Evolutionary conservation across 2,329 filamentous ascomycete genomes (phyloP), one percentile per base, ranked within the genome.

Genomic region (Cladosporium cucumerinum): DNA sequence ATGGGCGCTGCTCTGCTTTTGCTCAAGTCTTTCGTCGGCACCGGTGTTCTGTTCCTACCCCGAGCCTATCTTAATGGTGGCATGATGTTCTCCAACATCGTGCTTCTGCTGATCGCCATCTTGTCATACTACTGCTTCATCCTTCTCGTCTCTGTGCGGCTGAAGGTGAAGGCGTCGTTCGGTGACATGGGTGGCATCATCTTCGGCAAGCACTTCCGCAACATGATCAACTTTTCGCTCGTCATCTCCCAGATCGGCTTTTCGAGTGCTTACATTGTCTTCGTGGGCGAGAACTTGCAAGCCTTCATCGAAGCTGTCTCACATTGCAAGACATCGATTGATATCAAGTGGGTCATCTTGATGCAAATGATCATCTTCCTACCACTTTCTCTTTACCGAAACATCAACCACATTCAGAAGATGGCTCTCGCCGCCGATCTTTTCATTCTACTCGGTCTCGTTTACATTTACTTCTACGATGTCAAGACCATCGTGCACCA

Each of bases 61-160:
- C 88, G 93, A 57, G 94, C 95, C 5, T 99, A 95, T 75, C 85
- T 97, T 69, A 99, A 97, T 73, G 95, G 95, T 62, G 95, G 95
- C 65, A 98, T 99, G 93, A 81, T 97, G 18, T 99, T 99, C 78
- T 97, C 93, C 72, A 97, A 96, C 74, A 69, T 96, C 60, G 90
- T 99, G 18, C 85, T 99, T n/a, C 82, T 99, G 25, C 85, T 84
- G 46, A 92, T 99, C 18, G 93, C 95, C 7, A 82, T 86, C 2
- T 82, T 99, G 66, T 97, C 93, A 76, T 99, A 97, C 79, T 97
- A 97, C 81, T 97, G 93, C 80, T 99, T 99, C 78, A 93, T 99
- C 49, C 84, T 99, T 16, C 85, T 99, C 34, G 93, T 97, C 68
- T 89, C 89, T 66, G 95, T 93, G 1, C 89, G 95, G 36, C 82